phyloP scores from a whole-genome alignment of 352 stramenopile genomes.

The Saprolegnia diclina region DNA sequence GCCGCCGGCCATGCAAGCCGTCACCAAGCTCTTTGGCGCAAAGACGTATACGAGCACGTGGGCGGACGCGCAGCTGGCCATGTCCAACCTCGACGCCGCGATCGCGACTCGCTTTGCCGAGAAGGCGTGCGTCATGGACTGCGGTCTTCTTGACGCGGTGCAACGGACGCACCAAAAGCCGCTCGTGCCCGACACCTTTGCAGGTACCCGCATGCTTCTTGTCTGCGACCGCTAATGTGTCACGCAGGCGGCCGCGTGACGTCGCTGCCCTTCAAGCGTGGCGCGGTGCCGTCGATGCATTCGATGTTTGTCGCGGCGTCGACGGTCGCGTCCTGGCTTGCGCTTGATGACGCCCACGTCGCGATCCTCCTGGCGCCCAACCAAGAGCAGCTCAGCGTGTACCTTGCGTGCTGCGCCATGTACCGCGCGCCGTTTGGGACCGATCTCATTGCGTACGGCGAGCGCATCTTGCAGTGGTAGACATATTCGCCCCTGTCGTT shows the following conservation, averaged over 20 bases:
- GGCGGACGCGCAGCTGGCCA: constrained; percentile 22
- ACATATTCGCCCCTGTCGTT: neutral
- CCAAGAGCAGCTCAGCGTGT: constrained; percentile 85
- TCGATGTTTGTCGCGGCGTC: constrained; percentile 77
- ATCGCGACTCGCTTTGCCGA: constrained; percentile 49
- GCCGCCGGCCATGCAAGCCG: constrained; percentile 13
- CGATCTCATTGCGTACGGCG: constrained; percentile 19
- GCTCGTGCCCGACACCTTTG: constrained; percentile 81
- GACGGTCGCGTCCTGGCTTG: constrained; percentile 76
- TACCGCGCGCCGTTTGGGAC: constrained; percentile 39
- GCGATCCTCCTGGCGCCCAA: constrained; percentile 75
- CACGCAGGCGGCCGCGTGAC: constrained; percentile 64
- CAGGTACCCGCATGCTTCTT: constrained; percentile 35
- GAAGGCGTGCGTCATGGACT: constrained; percentile 81
- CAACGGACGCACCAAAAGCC: constrained; percentile 76
- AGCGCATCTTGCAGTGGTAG: constrained; percentile 27
- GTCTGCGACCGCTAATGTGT: neutral
- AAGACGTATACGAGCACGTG: constrained; percentile 19
- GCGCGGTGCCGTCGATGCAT: constrained; percentile 74
- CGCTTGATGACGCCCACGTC: constrained; percentile 66
- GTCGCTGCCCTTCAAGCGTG: constrained; percentile 70
- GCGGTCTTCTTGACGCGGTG: constrained; percentile 76
- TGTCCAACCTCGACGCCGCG: constrained; percentile 11
- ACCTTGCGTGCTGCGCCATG: constrained; percentile 78
- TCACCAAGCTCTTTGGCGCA: constrained; percentile 21